Evolutionary conservation across 2,329 filamentous ascomycete species (phyloP), one percentile per base, ranked within the genome.

Genomic region (Thielaviopsis populi): DNA sequence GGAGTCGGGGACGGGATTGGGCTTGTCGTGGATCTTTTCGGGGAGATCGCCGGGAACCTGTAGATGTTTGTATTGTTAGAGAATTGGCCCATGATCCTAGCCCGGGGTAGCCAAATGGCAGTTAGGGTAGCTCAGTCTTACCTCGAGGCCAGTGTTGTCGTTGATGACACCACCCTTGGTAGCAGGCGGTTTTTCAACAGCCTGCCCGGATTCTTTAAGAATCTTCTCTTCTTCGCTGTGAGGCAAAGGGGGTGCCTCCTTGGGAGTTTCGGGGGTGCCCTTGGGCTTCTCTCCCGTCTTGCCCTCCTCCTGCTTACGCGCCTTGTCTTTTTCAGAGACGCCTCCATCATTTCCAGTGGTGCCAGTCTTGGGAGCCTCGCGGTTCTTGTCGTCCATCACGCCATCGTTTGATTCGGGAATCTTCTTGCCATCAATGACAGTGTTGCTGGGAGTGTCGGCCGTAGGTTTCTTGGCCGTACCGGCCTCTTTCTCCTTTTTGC

Each of bases 311-410:
- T 81, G 80, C 70, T 87, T 86, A 66, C 83, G 81, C 59, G 84
- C 85, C 76, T 90, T 94, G 69, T 85, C 84, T 74, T 95, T 96
- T 72, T 91, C 88, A 30, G 87, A 90, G 50, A 97, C 89, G 62
- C 92, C 91, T 13, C 91, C 91, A 71, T 91, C 88, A 1, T 89
- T 95, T 46, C 92, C 92, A 3, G 87, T 89, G 1, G 89, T 95
- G 58, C 91, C 92, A 72, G 91, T 82, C 72, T 91, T 91, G 3
- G 91, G 89, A 48, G 83, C 80, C 43, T 81, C 76, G 68, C 90
- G 80, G 71, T 88, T 82, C 67, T 87, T 88, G 73, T 96, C 91
- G 71, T 95, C 88, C 92, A 96, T 96, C 65, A 96, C 90, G 48
- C 91, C 90, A 72, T 95, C 84, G 69, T 86, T 85, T 66, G 76